Conservation (phyloP, 2,329 filamentous ascomycete species). For the Neocucurbitaria cava region DNA sequence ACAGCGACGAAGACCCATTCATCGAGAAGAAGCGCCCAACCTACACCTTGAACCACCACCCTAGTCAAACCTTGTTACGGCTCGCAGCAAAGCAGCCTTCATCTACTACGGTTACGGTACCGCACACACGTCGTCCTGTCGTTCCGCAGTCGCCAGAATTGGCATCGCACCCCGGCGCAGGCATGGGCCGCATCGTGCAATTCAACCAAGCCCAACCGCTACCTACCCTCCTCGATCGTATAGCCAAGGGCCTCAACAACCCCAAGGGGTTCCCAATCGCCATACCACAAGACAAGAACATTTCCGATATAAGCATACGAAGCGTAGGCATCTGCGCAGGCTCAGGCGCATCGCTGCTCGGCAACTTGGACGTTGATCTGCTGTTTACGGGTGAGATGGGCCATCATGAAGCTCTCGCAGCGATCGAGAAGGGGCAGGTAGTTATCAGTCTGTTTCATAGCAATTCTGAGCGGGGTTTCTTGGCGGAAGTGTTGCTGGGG, state of each 20-base stretch:
- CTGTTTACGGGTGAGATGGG: conserved; percentile 91
- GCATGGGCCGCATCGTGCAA: conserved; percentile 67
- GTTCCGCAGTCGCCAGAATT: conserved; percentile 53
- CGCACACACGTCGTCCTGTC: conserved; percentile 63
- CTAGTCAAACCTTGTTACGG: conserved; percentile 51
- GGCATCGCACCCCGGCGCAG: conserved; percentile 57
- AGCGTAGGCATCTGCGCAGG: conserved; percentile 89
- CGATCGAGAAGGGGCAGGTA: conserved; percentile 81
- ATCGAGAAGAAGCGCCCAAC: conserved; percentile 48
- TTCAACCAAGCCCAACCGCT: conserved; percentile 62
- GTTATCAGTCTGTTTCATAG: conserved; percentile 90
- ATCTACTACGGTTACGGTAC: conserved; percentile 20
- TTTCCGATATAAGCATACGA: conserved; percentile 64
- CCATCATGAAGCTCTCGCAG: conserved; percentile 89
- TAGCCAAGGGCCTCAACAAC: conserved; percentile 68
- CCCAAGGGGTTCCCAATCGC: conserved; percentile 70
- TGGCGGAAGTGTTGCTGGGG: conserved; percentile 72
- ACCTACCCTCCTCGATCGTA: conserved; percentile 66
- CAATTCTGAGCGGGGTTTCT: conserved; percentile 87
- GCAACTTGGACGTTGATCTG: conserved; percentile 73
- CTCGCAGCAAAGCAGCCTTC: conserved; percentile 40
- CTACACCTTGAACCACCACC: conserved; percentile 57
- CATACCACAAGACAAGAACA: conserved; percentile 64
- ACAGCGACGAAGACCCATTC: conserved; percentile 45
- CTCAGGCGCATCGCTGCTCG: conserved; percentile 80